Conservation (phyloP, 2,329 filamentous ascomycete species). For the Fonsecaea erecta region DNA sequence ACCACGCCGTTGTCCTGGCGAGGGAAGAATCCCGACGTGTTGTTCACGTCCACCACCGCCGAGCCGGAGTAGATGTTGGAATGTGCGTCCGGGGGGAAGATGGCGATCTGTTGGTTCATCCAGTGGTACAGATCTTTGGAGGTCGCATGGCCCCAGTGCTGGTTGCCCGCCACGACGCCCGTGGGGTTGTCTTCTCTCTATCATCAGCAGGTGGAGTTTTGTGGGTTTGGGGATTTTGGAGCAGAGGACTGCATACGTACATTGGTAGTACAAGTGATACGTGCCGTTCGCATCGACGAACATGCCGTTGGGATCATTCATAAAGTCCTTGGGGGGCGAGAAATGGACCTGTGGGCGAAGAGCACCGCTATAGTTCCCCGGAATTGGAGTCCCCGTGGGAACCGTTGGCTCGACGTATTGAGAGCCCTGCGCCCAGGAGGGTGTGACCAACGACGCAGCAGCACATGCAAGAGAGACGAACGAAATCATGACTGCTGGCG, state of each 20-base stretch:
- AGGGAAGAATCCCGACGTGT: slow-evolving; percentile 69
- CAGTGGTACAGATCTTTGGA: slow-evolving; percentile 66
- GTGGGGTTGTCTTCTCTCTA: slow-evolving; percentile 53
- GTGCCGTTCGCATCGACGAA: slow-evolving; percentile 61
- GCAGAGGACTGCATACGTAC: slow-evolving; percentile 32
- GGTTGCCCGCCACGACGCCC: slow-evolving; percentile 58
- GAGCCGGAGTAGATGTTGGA: slow-evolving; percentile 60
- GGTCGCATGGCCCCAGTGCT: slow-evolving; percentile 71
- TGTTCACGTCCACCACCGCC: slow-evolving; percentile 64
- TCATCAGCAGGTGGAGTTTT: too few species aligned
- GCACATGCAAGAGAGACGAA: neutral
- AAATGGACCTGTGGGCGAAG: slow-evolving; percentile 43
- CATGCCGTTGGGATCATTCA: slow-evolving; percentile 69
- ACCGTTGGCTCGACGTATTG: neutral
- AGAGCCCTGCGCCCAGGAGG: neutral
- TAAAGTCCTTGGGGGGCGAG: slow-evolving; percentile 42
- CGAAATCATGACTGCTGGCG: neutral
- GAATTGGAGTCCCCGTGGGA: neutral
- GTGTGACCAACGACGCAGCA: neutral
- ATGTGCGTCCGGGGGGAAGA: slow-evolving; percentile 55
- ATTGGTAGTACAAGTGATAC: slow-evolving; percentile 71
- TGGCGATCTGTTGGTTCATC: slow-evolving; percentile 67
- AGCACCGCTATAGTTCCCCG: neutral
- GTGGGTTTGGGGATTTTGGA: neutral
- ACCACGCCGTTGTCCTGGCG: slow-evolving; percentile 65